These are phyloP conservation scores for Selaginella tamariscina DNA, from an alignment of 75 land plant genomes.

Conservation along the genomic window DNA sequence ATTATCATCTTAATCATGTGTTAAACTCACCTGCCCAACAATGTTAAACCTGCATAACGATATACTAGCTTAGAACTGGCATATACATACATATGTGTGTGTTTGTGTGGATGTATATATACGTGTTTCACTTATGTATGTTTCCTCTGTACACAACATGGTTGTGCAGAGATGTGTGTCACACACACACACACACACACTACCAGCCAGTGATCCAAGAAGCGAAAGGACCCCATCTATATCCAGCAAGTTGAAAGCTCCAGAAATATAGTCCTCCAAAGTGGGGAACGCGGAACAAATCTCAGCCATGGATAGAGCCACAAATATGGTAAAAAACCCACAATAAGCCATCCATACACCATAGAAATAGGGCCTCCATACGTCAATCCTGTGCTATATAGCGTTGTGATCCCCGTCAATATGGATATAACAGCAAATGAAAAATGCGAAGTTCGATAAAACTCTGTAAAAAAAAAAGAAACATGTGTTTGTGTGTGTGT, in stretches of 20 bases:
- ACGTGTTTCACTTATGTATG: too few relatives aligned
- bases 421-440: constrained; percentile 88
- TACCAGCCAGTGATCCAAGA: constrained; percentile 97
- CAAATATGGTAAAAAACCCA: constrained; percentile 66
- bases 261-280: constrained; percentile 86
- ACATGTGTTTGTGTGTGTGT: background rate
- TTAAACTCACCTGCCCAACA: constrained; percentile 21
- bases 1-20: background rate
- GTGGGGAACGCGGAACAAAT: constrained; percentile 88
- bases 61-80: too few relatives aligned
- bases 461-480: constrained; percentile 35
- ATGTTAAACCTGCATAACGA: constrained; percentile 30
- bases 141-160: too few relatives aligned
- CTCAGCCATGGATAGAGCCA: constrained; percentile 83
- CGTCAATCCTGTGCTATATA: constrained; percentile 64
- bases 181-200: background rate
- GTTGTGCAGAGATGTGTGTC: background rate
- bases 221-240: constrained; percentile 79
- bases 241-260: constrained; percentile 76
- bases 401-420: constrained; percentile 72
- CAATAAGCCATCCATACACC: constrained; percentile 78
- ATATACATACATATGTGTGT: too few relatives aligned
- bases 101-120: too few relatives aligned
- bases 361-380: constrained; percentile 67
- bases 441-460: constrained; percentile 76